Base-by-base conservation (phyloP, 2,329 filamentous ascomycete species). In the Aspergillus neotritici region DNA sequence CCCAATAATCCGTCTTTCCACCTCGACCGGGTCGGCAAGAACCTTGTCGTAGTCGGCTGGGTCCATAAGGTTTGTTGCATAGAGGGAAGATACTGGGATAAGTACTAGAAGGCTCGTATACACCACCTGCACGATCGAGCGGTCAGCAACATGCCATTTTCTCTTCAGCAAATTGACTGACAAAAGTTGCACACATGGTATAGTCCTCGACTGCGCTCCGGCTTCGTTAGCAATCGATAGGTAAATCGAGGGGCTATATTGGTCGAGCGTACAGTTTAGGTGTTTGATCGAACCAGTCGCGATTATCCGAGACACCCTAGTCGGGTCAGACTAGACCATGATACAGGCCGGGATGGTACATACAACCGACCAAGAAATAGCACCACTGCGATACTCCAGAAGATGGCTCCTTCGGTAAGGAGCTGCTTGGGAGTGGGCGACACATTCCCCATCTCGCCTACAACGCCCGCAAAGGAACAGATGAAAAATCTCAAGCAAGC, bases 1-100 rank as follows among this genome's bases (percentile, higher is more conserved):
- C 10, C 73, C 73, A 40, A 63, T 63, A 5, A 74, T 64, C n/a
- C 72, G 64, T 15, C 61, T 53, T 3, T 57, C 40, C 17, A 75
- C 65, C 39, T 76, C 67, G 11, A 64, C 41, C 9, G 66, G 59
- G 14, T 68, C 50, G 8, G 56, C 43, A 9, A 67, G 40, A 2
- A 68, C 63, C 9, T 43, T 16, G 8, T 48, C 40, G 25, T 61
- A 58, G 37, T 68, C 58, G 10, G 60, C 60, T 0, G 56, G 59
- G 17, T 66, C 63, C 52, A 68, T 65, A 4, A 69, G 55, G 41
- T 70, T 70, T 3, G 65, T 68, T 21, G 59, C 59, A 46, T 61
- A 65, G 12, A 50, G 57, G 6, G 64, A 52, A 5, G 64, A 66
- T 13, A 68, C 55, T 38, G 67, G 65, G 17, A 69, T 65, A 5